phyloP scores from a whole-genome alignment of 108 stramenopile species.

The Stephanodiscus triporus region DNA sequence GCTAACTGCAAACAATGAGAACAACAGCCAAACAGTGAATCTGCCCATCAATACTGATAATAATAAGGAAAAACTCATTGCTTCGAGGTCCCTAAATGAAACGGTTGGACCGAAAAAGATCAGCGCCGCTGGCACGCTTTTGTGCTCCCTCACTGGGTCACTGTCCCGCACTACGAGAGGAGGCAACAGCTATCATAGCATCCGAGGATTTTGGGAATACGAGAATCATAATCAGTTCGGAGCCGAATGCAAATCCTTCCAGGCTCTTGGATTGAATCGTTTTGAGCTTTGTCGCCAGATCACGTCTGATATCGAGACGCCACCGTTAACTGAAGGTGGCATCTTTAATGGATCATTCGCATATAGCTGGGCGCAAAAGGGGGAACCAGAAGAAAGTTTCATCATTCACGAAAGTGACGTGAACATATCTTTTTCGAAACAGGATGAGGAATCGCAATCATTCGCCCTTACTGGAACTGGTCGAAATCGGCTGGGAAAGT shows the following conservation, averaged over 20 bases:
- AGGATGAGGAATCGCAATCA: not conserved
- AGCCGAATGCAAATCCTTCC: not conserved
- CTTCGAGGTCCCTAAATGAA: not conserved
- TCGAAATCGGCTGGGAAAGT: conserved; percentile 23
- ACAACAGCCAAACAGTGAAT: not conserved
- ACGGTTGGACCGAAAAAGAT: not conserved
- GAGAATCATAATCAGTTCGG: not conserved
- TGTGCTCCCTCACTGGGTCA: conserved; percentile 4
- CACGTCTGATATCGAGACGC: not conserved
- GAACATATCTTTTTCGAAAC: not conserved
- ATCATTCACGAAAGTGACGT: conserved; percentile 17
- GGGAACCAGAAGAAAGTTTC: not conserved
- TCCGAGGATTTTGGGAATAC: conserved; percentile 23
- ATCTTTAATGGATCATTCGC: conserved; percentile 23
- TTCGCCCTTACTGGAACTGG: conserved; percentile 16
- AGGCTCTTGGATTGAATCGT: not conserved
- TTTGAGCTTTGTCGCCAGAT: conserved; percentile 21
- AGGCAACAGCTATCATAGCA: not conserved
- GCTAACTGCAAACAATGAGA: not conserved
- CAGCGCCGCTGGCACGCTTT: not conserved
- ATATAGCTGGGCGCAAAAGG: not conserved
- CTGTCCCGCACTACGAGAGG: conserved; percentile 2
- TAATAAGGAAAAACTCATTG: not conserved
- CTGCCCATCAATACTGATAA: not conserved
- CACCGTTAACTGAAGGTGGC: conserved; percentile 10